Percentiles rank a stretch among this genome's conserved stretches.
These are phyloP conservation scores for Hypoxylon intermedium DNA, from an alignment of 495 filamentous ascomycete genomes.

Conservation along the genomic window DNA sequence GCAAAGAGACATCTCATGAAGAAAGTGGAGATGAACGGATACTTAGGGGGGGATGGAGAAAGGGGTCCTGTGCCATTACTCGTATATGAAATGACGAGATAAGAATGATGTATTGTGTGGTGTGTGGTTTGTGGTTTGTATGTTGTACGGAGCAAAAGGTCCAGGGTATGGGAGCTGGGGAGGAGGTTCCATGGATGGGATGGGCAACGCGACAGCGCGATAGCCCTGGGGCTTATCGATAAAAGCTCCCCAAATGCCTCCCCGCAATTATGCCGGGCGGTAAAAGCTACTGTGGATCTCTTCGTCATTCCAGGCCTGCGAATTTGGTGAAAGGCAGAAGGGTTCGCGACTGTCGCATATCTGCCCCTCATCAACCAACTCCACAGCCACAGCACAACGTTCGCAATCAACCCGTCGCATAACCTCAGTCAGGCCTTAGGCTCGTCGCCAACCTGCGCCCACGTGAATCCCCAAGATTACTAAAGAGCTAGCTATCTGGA, in stretches of 20 bases:
- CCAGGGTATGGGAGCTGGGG: too few relatives aligned
- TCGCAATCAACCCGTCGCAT: not conserved
- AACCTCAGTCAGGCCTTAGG: not conserved
- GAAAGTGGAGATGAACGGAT: slow-evolving; percentile 10
- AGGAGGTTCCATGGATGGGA: too few relatives aligned
- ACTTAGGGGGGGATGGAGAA: too few relatives aligned
- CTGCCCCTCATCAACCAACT: slow-evolving; percentile 11
- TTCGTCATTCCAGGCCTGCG: not conserved
- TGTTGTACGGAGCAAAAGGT: not conserved
- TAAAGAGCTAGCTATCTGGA: not conserved
- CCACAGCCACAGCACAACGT: not conserved
- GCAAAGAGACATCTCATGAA: slow-evolving; percentile 1
- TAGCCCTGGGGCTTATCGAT: too few relatives aligned
- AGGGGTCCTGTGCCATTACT: slow-evolving; percentile 15
- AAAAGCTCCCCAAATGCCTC: not conserved
- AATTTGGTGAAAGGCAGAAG: not conserved
- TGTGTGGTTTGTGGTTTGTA: too few relatives aligned
- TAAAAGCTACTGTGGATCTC: slow-evolving; percentile 4
- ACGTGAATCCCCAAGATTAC: not conserved
- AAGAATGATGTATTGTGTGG: not conserved
- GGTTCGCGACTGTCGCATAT: not conserved
- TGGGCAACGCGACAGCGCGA: too few relatives aligned
- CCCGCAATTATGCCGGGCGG: slow-evolving; percentile 24
- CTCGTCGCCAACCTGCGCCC: not conserved
- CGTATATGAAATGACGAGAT: not conserved